Conservation (phyloP, 805 yeast genomes). For the Candida caryicola region DNA sequence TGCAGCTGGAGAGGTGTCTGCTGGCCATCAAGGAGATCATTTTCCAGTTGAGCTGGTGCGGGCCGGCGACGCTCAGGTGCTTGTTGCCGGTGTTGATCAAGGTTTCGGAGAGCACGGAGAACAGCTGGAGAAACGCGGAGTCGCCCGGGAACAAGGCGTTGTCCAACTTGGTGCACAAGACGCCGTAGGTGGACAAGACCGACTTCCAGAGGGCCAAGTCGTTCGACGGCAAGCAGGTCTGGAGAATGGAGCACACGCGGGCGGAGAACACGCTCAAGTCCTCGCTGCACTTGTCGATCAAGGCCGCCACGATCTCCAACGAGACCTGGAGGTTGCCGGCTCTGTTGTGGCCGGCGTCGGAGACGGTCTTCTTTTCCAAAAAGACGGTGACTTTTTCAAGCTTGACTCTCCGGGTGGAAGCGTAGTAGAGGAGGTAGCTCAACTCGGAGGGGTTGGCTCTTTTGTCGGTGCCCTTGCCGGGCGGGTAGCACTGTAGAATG, state of each 20-base stretch:
- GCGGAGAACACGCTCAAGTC: constrained; percentile 81
- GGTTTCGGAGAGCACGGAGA: constrained; percentile 27
- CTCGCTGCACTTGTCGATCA: constrained; percentile 74
- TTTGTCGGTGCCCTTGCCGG: constrained; percentile 82
- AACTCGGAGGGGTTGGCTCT: constrained; percentile 91
- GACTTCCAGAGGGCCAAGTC: constrained; percentile 64
- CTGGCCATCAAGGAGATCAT: constrained; percentile 41
- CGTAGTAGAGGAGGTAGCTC: constrained; percentile 83
- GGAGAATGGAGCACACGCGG: constrained; percentile 61
- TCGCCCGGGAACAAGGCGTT: constrained; percentile 67
- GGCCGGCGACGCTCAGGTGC: constrained; percentile 13
- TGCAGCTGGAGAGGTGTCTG: constrained; percentile 36
- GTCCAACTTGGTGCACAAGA: constrained; percentile 49
- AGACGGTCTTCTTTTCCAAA: constrained; percentile 55
- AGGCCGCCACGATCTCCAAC: constrained; percentile 60
- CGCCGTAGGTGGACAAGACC: constrained; percentile 46
- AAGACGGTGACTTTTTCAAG: constrained; percentile 80
- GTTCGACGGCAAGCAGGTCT: constrained; percentile 46
- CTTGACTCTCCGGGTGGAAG: constrained; percentile 84
- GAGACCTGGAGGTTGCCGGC: constrained; percentile 85
- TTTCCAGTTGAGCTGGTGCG: constrained; percentile 46
- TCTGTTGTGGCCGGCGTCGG: constrained; percentile 59
- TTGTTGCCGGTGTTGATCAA: constrained; percentile 16
- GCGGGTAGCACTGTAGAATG: constrained; percentile 88
- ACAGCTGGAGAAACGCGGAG: constrained; percentile 49